Percentiles rank a stretch among this genome's conserved stretches.
phyloP scores from a whole-genome alignment of 2,329 filamentous ascomycete species.

The Madurella fahalii region DNA sequence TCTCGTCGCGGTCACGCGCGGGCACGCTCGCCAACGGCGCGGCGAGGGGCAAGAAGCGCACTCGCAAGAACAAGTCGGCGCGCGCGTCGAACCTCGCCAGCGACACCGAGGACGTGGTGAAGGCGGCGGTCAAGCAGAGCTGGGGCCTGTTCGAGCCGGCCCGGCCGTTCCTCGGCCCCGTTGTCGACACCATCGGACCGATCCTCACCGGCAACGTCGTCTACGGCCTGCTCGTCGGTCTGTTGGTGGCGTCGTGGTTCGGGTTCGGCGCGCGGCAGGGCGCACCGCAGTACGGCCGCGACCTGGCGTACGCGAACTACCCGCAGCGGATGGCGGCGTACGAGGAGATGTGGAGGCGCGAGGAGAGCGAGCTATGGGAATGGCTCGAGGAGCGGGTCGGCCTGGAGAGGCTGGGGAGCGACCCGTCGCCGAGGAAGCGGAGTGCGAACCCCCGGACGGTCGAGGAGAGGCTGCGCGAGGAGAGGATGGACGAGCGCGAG shows the following conservation, averaged over 20 bases:
- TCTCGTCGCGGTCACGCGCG: constrained; percentile 60
- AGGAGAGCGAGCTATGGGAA: constrained; percentile 87
- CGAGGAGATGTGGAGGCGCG: constrained; percentile 85
- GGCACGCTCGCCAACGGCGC: constrained; percentile 43
- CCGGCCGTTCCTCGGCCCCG: constrained; percentile 63
- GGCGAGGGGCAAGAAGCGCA: constrained; percentile 57
- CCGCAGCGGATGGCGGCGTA: constrained; percentile 76
- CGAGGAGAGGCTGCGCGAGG: constrained; percentile 55
- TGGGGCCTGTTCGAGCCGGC: constrained; percentile 85
- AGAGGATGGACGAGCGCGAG: constrained; percentile 66
- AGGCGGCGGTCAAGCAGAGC: constrained; percentile 42
- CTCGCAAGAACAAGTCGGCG: constrained; percentile 45
- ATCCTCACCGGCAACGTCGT: constrained; percentile 74
- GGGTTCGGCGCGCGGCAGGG: constrained; percentile 49
- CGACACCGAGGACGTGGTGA: constrained; percentile 38
- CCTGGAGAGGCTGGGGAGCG: constrained; percentile 51
- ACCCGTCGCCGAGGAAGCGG: constrained; percentile 40
- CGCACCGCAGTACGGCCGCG: constrained; percentile 36
- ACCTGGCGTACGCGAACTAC: constrained; percentile 39
- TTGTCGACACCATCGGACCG: constrained; percentile 65
- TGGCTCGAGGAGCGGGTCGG: constrained; percentile 88
- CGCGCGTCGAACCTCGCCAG: constrained; percentile 42
- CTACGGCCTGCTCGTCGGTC: constrained; percentile 67
- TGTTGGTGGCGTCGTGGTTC: constrained; percentile 73
- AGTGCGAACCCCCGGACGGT: constrained; percentile 52